phyloP scores from a whole-genome alignment of 2,329 filamentous ascomycete genomes.

The Phaeosphaeriaceae sp. region DNA sequence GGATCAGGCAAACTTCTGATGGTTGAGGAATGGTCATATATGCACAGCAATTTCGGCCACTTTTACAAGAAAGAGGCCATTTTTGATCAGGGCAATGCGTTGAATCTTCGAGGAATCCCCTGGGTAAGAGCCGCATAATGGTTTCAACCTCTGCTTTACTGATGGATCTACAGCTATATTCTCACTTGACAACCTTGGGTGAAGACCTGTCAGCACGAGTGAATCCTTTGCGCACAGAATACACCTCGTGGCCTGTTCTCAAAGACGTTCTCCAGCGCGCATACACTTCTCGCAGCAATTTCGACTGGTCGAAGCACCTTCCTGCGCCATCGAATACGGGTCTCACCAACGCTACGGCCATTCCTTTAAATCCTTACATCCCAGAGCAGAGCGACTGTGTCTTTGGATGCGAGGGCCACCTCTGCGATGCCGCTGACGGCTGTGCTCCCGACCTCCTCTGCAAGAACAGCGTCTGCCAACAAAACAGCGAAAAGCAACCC shows the following conservation, averaged over 20 bases:
- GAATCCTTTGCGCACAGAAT: constrained; percentile 27
- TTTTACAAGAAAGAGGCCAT: constrained; percentile 42
- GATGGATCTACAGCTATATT: constrained; percentile 35
- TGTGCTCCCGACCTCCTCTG: constrained; percentile 37
- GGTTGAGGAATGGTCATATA: constrained; percentile 44
- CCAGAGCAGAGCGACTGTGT: constrained; percentile 34
- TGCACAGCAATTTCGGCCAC: constrained; percentile 30
- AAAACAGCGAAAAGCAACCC: constrained; percentile 25
- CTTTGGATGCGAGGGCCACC: constrained; percentile 40
- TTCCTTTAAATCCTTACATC: constrained; percentile 41
- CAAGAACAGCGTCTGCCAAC: constrained; percentile 42
- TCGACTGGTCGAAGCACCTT: constrained; percentile 39
- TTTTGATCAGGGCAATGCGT: constrained; percentile 44
- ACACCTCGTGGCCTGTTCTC: constrained; percentile 34
- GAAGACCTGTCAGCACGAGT: constrained; percentile 31
- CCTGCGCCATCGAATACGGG: constrained; percentile 17
- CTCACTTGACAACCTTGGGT: constrained; percentile 32
- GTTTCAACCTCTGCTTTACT: neutral
- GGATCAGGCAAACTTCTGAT: constrained; percentile 38
- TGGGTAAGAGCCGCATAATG: constrained; percentile 33
- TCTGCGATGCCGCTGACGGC: constrained; percentile 38
- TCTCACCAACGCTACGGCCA: constrained; percentile 25
- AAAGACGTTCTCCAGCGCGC: constrained; percentile 26
- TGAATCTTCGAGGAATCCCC: constrained; percentile 46
- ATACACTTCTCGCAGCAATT: constrained; percentile 35